These are phyloP conservation scores for Speleostelium caveatum DNA, from an alignment of 78 protist species.

Conservation along the genomic window DNA sequence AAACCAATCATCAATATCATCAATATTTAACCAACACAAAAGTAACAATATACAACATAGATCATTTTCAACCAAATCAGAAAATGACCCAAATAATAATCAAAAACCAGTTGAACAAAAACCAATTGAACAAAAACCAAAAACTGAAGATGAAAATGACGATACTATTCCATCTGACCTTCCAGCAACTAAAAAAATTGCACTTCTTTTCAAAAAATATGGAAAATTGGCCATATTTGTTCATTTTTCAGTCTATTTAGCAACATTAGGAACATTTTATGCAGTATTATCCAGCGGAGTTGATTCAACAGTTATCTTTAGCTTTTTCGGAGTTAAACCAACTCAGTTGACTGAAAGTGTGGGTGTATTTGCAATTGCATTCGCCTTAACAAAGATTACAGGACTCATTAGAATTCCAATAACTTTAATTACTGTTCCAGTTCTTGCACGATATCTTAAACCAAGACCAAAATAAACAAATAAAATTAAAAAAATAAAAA, in stretches of 20 bases:
- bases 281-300: slow-evolving; percentile 36
- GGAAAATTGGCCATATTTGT: slow-evolving; percentile 42
- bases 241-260: slow-evolving; percentile 39
- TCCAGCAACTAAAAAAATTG: slow-evolving; percentile 21
- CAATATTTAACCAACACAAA: too few relatives aligned
- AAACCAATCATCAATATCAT: too few relatives aligned
- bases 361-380: slow-evolving; percentile 68
- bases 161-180: background rate
- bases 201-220: slow-evolving; percentile 28
- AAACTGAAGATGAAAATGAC: slow-evolving; percentile 9
- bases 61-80: too few relatives aligned
- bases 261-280: slow-evolving; percentile 48
- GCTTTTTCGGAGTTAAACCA: slow-evolving; percentile 14
- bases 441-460: slow-evolving; percentile 36
- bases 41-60: too few relatives aligned
- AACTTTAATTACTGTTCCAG: slow-evolving; percentile 35
- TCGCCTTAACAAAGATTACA: slow-evolving; percentile 39
- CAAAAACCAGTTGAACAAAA: background rate
- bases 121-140: background rate
- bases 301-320: background rate
- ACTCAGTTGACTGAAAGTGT: background rate
- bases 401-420: slow-evolving; percentile 38
- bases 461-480: slow-evolving; percentile 12
- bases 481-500: background rate
- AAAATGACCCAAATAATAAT: too few relatives aligned